A percentile compares a stretch with the other conserved stretches of the same genome.
phyloP scores from a whole-genome alignment of 2,329 filamentous ascomycete species.

The Colletotrichum melonis region DNA sequence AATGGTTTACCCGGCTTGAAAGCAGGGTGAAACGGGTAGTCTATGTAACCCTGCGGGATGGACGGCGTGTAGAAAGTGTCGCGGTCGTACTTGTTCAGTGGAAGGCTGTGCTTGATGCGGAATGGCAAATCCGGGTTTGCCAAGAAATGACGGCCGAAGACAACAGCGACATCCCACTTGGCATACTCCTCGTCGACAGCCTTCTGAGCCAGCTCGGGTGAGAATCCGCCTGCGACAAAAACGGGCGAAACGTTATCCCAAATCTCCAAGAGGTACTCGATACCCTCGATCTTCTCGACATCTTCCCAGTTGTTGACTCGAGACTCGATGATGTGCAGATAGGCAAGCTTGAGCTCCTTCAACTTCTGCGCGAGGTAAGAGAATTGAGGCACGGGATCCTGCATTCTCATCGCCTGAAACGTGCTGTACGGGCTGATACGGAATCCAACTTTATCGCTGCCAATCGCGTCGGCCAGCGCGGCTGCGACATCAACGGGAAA shows the following conservation, averaged over 20 bases:
- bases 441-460: constrained; percentile 64
- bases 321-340: constrained; percentile 71
- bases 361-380: constrained; percentile 64
- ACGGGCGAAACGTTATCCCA: constrained; percentile 45
- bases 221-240: constrained; percentile 49
- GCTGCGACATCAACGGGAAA: constrained; percentile 63
- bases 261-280: constrained; percentile 48
- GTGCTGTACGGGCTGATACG: constrained; percentile 70
- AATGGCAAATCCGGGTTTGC: constrained; percentile 45
- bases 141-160: constrained; percentile 48
- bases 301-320: constrained; percentile 59
- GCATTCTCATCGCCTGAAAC: constrained; percentile 74
- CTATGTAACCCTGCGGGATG: constrained; percentile 40
- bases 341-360: constrained; percentile 65
- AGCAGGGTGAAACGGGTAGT: constrained; percentile 41
- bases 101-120: constrained; percentile 41
- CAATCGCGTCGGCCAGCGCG: constrained; percentile 53
- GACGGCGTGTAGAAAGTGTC: constrained; percentile 41
- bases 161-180: constrained; percentile 45
- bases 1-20: constrained; percentile 22
- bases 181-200: constrained; percentile 45
- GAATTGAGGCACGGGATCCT: constrained; percentile 73
- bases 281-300: constrained; percentile 45
- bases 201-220: constrained; percentile 37
- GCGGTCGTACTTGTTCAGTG: constrained; percentile 41